Percentiles rank a stretch among this genome's conserved stretches.
These are phyloP conservation scores for Aureobasidium sp. DNA, from an alignment of 2,329 filamentous ascomycete species.

Conservation along the genomic window DNA sequence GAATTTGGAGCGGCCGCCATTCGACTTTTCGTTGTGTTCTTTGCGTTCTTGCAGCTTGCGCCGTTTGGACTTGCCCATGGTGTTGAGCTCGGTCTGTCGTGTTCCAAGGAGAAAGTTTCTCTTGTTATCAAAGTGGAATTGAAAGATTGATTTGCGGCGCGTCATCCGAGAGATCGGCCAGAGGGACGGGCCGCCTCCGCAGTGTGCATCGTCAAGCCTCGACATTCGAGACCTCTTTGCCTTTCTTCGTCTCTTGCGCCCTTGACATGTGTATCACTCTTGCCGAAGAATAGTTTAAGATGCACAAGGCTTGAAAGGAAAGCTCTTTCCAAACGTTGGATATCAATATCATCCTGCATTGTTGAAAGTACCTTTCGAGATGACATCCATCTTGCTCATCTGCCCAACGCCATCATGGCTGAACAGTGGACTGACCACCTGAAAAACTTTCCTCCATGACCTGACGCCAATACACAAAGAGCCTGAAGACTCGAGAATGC, in stretches of 20 bases:
- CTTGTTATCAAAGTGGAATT: neutral
- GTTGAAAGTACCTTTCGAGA: neutral
- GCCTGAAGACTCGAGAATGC: neutral
- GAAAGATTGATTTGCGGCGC: neutral
- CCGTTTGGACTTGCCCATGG: constrained; percentile 7
- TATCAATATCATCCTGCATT: too few relatives aligned
- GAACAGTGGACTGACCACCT: neutral
- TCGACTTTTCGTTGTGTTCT: neutral
- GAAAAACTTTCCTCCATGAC: neutral
- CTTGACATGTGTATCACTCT: neutral
- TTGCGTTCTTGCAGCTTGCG: constrained; percentile 7
- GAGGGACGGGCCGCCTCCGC: neutral
- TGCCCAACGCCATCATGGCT: neutral
- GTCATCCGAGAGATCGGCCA: neutral
- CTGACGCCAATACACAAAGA: neutral
- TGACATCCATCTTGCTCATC: neutral
- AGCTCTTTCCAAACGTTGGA: too few relatives aligned
- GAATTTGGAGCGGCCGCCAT: neutral
- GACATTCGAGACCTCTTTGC: neutral
- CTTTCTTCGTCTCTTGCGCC: neutral
- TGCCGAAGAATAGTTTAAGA: too few relatives aligned
- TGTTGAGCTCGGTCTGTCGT: neutral
- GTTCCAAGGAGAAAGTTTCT: neutral
- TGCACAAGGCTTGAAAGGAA: too few relatives aligned
- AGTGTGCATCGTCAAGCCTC: neutral